Percentiles rank a stretch among this genome's conserved stretches.
phyloP scores from a whole-genome alignment of 176 grass and related monocot genomes.

The Carex scoparia region DNA sequence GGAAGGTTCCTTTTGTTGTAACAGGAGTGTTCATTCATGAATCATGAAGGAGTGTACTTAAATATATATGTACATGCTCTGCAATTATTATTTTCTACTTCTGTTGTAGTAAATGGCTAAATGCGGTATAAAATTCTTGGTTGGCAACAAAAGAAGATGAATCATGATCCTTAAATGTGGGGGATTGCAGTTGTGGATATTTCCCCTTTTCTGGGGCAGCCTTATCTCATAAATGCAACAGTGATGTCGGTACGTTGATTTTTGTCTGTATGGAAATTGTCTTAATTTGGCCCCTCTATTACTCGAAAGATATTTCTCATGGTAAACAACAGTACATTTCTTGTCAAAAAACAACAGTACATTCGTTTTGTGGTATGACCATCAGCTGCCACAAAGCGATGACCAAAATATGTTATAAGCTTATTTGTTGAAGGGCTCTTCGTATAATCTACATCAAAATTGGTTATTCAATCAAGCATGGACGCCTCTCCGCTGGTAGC shows the following conservation, averaged over 20 bases:
- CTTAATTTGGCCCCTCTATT: not conserved
- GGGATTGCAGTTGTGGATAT: not conserved
- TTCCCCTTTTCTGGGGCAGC: too few relatives aligned
- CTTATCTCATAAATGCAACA: not conserved
- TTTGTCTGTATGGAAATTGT: not conserved
- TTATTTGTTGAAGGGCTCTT: too few relatives aligned
- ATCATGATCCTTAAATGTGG: not conserved
- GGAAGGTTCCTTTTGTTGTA: not conserved
- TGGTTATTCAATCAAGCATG: too few relatives aligned
- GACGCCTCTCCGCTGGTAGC: too few relatives aligned
- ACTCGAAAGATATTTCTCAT: not conserved
- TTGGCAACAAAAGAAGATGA: not conserved
- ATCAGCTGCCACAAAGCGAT: not conserved
- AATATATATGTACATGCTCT: not conserved
- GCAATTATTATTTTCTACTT: not conserved
- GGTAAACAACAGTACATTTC: not conserved
- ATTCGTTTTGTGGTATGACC: not conserved
- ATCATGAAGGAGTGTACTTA: not conserved
- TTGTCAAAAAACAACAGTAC: too few relatives aligned
- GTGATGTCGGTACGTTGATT: not conserved
- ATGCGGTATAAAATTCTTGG: not conserved
- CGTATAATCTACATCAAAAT: too few relatives aligned
- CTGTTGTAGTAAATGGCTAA: not conserved
- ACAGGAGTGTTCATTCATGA: slow-evolving; percentile 12
- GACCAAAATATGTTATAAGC: not conserved